phyloP scores from a whole-genome alignment of 148 eudicot species.

The Salicornia ramosissima region DNA sequence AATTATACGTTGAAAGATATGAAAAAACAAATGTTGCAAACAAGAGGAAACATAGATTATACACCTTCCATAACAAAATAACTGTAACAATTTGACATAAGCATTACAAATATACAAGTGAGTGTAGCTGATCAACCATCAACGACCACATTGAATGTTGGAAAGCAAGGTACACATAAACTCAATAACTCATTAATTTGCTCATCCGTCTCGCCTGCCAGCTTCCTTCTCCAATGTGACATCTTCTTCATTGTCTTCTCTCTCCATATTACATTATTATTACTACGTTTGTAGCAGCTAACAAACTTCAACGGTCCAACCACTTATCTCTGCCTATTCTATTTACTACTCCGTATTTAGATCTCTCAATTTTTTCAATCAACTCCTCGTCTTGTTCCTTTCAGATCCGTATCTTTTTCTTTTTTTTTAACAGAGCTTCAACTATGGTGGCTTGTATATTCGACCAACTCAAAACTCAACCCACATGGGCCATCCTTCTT shows the following conservation, averaged over 20 bases:
- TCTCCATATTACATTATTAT: not conserved
- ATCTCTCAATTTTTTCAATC: not conserved
- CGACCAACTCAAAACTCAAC: conserved; percentile 52
- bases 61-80: no score
- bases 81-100: no score
- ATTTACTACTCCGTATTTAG: conserved; percentile 13
- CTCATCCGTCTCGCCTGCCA: conserved; percentile 24
- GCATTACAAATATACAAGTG: no score
- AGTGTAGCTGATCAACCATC: conserved; percentile 31
- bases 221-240: not conserved
- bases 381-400: not conserved
- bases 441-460: conserved; percentile 39
- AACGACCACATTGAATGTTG: conserved; percentile 20
- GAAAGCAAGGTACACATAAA: not conserved
- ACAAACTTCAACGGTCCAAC: conserved; percentile 14
- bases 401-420: not conserved
- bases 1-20: no score
- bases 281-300: not conserved
- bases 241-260: not conserved
- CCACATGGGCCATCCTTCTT: conserved; percentile 49
- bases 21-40: no score
- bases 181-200: conserved; percentile 17
- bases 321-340: no score
- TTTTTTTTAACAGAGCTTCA: not conserved
- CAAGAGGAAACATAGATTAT: no score